phyloP scores from a whole-genome alignment of 148 eudicot species.

The Chenopodium berlandieri region DNA sequence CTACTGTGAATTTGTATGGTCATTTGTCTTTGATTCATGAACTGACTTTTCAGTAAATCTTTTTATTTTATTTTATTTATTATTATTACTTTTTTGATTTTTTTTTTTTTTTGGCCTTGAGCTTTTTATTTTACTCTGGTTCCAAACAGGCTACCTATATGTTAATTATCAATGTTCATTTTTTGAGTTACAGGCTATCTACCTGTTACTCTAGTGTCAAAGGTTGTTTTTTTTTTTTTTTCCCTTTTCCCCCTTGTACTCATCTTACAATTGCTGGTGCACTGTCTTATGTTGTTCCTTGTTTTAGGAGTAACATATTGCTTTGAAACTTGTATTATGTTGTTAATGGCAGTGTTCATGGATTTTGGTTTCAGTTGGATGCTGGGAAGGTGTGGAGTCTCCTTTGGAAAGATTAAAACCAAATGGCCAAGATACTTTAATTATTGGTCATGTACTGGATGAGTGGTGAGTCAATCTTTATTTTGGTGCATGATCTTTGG shows the following conservation, averaged over 20 bases:
- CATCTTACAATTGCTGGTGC: neutral
- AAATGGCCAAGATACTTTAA: constrained; percentile 21
- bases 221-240: too few relatives aligned
- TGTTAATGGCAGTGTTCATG: constrained; percentile 11
- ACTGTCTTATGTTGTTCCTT: neutral
- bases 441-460: constrained; percentile 74
- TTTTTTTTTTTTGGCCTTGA: neutral
- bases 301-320: neutral
- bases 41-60: neutral
- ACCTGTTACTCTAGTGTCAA: neutral
- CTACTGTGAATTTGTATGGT: neutral
- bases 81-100: too few relatives aligned
- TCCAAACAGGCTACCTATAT: neutral
- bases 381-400: constrained; percentile 61
- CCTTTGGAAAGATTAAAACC: constrained; percentile 29
- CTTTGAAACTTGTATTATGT: neutral
- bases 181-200: neutral
- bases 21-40: neutral
- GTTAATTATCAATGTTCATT: neutral
- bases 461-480: constrained; percentile 69
- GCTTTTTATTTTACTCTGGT: neutral
- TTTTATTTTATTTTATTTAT: too few relatives aligned
- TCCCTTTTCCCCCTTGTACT: too few relatives aligned
- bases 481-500: neutral
- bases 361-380: constrained; percentile 47